A percentile compares a stretch with the other conserved stretches of the same genome.
These are phyloP conservation scores for Aspergillus fructus DNA, from an alignment of 2,329 filamentous ascomycete genomes.

Conservation along the genomic window DNA sequence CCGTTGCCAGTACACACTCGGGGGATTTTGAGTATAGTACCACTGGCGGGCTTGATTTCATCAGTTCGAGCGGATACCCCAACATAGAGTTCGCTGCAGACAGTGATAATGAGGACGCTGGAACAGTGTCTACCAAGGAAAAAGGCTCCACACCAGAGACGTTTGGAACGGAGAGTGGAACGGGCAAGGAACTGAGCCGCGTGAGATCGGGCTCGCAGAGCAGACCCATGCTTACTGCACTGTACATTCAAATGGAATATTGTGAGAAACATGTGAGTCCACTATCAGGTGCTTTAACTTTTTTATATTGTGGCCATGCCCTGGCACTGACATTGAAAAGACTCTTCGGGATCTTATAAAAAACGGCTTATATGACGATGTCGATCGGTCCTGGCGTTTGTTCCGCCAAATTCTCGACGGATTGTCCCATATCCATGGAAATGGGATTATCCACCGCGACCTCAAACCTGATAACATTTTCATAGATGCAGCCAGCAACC, in stretches of 20 bases:
- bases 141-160: constrained; percentile 24
- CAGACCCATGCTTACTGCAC: constrained; percentile 65
- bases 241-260: constrained; percentile 99
- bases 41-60: constrained; percentile 84
- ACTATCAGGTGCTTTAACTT: background rate
- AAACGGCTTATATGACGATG: constrained; percentile 69
- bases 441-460: constrained; percentile 92
- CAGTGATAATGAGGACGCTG: constrained; percentile 47
- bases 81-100: constrained; percentile 72
- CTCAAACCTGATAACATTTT: constrained; percentile 98
- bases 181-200: constrained; percentile 38
- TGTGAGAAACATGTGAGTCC: constrained; percentile 77
- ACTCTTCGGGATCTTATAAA: constrained; percentile 87
- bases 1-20: constrained; percentile 31
- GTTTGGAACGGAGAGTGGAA: constrained; percentile 24
- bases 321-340: constrained; percentile 32
- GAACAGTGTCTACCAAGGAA: constrained; percentile 35
- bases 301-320: background rate
- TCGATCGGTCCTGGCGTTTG: constrained; percentile 80
- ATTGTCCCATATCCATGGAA: constrained; percentile 80
- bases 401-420: constrained; percentile 91
- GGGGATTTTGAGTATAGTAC: constrained; percentile 65
- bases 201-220: constrained; percentile 49
- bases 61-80: constrained; percentile 78
- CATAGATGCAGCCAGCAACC: constrained; percentile 84